phyloP scores from a whole-genome alignment of 1,284 basidiomycete genomes.

The Lentinula novae-zelandiae region DNA sequence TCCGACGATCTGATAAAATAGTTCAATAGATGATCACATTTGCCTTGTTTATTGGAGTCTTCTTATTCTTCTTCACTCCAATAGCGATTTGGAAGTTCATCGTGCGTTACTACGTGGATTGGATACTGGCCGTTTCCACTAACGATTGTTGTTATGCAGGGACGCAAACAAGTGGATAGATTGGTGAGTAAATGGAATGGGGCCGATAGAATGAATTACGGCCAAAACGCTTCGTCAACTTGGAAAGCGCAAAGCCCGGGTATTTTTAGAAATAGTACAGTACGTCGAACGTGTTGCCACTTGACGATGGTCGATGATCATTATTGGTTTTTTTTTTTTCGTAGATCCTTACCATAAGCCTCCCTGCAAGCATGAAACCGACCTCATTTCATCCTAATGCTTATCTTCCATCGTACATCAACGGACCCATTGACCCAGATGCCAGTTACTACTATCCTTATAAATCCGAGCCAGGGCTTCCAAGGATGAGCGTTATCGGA shows the following conservation, averaged over 20 bases:
- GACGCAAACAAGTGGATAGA: conserved; percentile 36
- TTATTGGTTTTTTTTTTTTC: background rate
- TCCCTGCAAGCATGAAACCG: conserved; percentile 29
- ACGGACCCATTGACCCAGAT: conserved; percentile 20
- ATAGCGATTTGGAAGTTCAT: conserved; percentile 46
- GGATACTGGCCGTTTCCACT: background rate
- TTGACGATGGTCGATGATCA: background rate
- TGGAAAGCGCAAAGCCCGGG: conserved; percentile 44
- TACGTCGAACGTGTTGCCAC: conserved; percentile 25
- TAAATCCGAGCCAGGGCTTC: conserved; percentile 21
- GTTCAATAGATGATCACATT: conserved; percentile 31
- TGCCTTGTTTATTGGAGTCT: conserved; percentile 33
- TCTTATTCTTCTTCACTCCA: conserved; percentile 40
- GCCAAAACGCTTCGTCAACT: conserved; percentile 29
- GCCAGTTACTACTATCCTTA: conserved; percentile 25
- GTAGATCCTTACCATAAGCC: conserved; percentile 38
- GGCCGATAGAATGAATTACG: conserved; percentile 33
- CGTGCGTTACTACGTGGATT: conserved; percentile 25
- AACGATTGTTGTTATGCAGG: conserved; percentile 28
- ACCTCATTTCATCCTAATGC: conserved; percentile 42
- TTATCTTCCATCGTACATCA: conserved; percentile 37
- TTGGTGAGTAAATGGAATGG: conserved; percentile 40
- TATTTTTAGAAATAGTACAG: conserved; percentile 35
- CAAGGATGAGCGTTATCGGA: conserved; percentile 27
- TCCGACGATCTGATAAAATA: conserved; percentile 17